These are phyloP conservation scores for Oehlia diaphana DNA, from an alignment of 192 early-diverging fungal genomes.

Conservation along the genomic window DNA sequence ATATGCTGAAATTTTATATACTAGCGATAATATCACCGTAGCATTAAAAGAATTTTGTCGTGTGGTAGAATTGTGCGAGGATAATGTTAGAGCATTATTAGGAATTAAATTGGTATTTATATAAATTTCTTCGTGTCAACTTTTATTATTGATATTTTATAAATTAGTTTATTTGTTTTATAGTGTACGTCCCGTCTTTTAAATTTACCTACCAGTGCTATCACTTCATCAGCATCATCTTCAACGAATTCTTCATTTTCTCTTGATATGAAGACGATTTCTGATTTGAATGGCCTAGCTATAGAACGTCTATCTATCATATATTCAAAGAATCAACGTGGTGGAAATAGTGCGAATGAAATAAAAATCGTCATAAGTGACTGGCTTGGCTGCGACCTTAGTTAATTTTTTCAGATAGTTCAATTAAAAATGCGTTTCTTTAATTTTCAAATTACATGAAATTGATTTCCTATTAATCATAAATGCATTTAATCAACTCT, in stretches of 20 bases:
- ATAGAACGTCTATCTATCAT: slow-evolving; percentile 10
- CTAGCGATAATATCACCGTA: slow-evolving; percentile 61
- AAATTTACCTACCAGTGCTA: neutral
- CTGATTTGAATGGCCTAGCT: slow-evolving; percentile 21
- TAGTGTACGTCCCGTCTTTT: slow-evolving; percentile 26
- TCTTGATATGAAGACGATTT: slow-evolving; percentile 15
- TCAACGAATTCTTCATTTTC: neutral
- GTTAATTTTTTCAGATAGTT: neutral
- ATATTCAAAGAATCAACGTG: neutral
- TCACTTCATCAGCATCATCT: neutral
- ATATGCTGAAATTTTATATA: slow-evolving; percentile 87
- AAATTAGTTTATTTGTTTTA: neutral
- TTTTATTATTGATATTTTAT: neutral
- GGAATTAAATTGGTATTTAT: slow-evolving; percentile 72
- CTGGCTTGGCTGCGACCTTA: too few relatives aligned
- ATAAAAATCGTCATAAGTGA: neutral
- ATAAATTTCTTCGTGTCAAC: neutral
- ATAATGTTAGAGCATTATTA: slow-evolving; percentile 86
- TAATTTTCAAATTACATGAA: too few relatives aligned
- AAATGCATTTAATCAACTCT: too few relatives aligned
- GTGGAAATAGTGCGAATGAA: neutral
- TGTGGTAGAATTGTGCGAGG: slow-evolving; percentile 83
- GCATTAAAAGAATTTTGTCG: slow-evolving; percentile 88
- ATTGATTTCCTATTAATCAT: too few relatives aligned
- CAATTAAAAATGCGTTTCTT: too few relatives aligned